phyloP scores from a whole-genome alignment of 2,329 filamentous ascomycete genomes.

The Pseudogymnoascus sp. region DNA sequence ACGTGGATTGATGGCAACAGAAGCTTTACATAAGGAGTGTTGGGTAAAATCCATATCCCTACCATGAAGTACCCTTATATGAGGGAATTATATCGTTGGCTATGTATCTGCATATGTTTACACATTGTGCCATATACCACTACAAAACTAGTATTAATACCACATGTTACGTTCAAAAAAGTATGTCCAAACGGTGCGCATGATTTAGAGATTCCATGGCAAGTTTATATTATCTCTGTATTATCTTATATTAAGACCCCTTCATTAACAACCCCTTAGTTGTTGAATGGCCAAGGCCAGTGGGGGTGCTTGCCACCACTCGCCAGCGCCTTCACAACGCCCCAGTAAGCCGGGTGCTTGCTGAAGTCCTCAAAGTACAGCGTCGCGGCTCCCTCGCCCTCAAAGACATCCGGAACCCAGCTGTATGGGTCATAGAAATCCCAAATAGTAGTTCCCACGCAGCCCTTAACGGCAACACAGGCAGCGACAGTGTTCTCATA shows the following conservation, averaged over 20 bases:
- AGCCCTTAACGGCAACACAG: constrained; percentile 20
- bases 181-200: neutral
- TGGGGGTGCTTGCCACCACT: constrained; percentile 9
- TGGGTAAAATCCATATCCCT: neutral
- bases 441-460: constrained; percentile 26
- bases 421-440: constrained; percentile 27
- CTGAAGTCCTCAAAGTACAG: constrained; percentile 36
- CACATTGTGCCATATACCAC: neutral
- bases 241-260: neutral
- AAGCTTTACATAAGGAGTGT: neutral
- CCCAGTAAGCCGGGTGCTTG: constrained; percentile 36
- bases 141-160: neutral
- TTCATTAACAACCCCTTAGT: neutral
- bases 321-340: constrained; percentile 28
- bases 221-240: neutral
- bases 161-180: neutral
- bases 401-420: constrained; percentile 36
- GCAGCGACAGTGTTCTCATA: constrained; percentile 31
- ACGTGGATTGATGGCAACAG: neutral
- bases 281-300: neutral
- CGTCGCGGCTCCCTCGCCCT: constrained; percentile 34
- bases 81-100: neutral
- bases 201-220: neutral
- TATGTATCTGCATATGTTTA: neutral
- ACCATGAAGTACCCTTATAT: neutral